Evolutionary conservation across 768 basidiomycete genomes (phyloP).

Genomic region (Rhodosporidiobolus odoratus): DNA sequence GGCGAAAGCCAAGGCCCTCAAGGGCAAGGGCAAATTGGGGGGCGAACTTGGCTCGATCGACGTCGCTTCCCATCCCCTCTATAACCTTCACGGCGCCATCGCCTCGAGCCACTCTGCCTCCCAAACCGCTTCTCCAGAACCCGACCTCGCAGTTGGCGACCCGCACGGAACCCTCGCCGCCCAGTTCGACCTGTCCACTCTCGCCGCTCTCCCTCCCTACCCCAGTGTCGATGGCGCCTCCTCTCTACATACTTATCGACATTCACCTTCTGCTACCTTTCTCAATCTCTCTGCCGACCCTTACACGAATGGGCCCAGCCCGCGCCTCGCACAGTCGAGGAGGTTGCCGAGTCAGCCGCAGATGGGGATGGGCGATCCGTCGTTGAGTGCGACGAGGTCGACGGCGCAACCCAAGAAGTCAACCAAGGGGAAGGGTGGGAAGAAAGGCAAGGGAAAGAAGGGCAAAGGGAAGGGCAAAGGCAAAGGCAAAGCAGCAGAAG

Average conservation of each 20-base stretch:
- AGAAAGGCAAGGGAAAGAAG: not conserved
- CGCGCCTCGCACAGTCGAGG: not conserved
- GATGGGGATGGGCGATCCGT: not conserved
- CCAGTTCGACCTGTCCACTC: constrained; percentile 1
- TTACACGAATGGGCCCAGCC: not conserved
- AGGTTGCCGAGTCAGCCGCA: not conserved
- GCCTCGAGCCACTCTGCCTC: not conserved
- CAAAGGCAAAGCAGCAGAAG: constrained; percentile 6
- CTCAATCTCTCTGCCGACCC: constrained; percentile 7
- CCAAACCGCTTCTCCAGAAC: not conserved
- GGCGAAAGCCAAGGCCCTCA: not conserved
- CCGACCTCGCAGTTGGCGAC: not conserved
- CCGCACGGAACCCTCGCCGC: not conserved
- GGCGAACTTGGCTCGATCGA: not conserved
- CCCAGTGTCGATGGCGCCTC: constrained; percentile 1
- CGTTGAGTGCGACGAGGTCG: constrained; percentile 6
- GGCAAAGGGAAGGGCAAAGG: not conserved
- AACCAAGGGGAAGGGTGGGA: not conserved
- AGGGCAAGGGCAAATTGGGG: not conserved
- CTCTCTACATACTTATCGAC: constrained; percentile 2
- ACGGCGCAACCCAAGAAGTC: not conserved
- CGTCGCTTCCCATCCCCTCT: not conserved
- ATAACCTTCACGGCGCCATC: not conserved
- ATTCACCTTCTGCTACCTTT: constrained; percentile 9
- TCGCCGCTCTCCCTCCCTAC: not conserved